Percentiles rank a stretch among this genome's conserved stretches.
phyloP scores from a whole-genome alignment of 805 yeast genomes.

The Brettanomyces sp. region DNA sequence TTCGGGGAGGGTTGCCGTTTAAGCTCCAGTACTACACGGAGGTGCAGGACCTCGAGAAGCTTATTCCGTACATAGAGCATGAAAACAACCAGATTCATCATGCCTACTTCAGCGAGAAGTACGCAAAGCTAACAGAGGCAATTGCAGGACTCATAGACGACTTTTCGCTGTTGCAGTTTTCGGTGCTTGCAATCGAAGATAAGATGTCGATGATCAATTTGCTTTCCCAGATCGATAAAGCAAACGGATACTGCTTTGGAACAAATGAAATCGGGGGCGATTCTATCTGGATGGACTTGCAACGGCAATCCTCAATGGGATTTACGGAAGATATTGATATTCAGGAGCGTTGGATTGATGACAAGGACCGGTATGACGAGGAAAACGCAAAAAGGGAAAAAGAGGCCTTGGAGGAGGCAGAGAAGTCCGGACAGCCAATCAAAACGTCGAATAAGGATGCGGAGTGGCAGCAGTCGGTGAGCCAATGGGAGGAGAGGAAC shows the following conservation, averaged over 20 bases:
- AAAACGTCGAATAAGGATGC: neutral
- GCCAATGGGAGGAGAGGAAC: neutral
- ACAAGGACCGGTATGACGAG: conserved; percentile 69
- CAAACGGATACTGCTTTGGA: conserved; percentile 91
- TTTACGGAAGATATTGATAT: conserved; percentile 53
- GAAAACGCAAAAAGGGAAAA: conserved; percentile 40
- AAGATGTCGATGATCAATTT: conserved; percentile 84
- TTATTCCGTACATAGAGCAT: conserved; percentile 58
- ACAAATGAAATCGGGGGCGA: conserved; percentile 95
- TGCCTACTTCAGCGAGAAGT: conserved; percentile 34
- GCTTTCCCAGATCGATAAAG: conserved; percentile 72
- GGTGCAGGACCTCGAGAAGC: conserved; percentile 69
- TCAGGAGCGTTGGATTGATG: conserved; percentile 93
- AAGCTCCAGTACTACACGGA: conserved; percentile 82
- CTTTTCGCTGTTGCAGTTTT: conserved; percentile 78
- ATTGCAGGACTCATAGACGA: conserved; percentile 82
- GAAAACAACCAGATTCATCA: conserved; percentile 64
- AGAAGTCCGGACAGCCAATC: neutral
- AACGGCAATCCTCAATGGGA: conserved; percentile 59
- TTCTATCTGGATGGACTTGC: conserved; percentile 93
- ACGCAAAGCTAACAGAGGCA: conserved; percentile 57
- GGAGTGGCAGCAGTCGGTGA: neutral
- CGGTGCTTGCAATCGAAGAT: conserved; percentile 85
- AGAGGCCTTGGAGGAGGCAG: neutral
- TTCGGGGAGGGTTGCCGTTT: conserved; percentile 64